Conservation (phyloP, 179 eudicot species). For the Monotropa hypopitys region DNA sequence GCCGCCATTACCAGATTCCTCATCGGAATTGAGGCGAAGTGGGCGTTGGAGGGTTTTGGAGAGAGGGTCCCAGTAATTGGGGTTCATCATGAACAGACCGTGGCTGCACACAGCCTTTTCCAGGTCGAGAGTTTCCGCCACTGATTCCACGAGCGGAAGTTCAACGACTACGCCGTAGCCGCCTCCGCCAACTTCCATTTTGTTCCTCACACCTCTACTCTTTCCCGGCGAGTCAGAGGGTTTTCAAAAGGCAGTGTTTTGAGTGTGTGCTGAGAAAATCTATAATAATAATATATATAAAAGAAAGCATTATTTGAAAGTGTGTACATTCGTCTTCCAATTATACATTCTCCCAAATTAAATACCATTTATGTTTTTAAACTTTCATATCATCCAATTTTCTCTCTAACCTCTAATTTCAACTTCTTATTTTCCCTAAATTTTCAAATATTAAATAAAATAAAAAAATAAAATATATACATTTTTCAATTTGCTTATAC, state of each 20-base stretch:
- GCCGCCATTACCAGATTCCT: not conserved
- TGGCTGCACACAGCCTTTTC: constrained; percentile 65
- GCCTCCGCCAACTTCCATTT: constrained; percentile 6
- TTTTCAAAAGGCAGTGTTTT: not conserved
- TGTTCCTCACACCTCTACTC: not conserved
- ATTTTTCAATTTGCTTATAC: too few relatives aligned
- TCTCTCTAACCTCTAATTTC: too few relatives aligned
- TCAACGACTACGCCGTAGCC: constrained; percentile 18
- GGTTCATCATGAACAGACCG: constrained; percentile 74
- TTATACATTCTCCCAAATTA: too few relatives aligned
- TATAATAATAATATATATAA: too few relatives aligned
- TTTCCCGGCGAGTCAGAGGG: not conserved
- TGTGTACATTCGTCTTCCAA: too few relatives aligned
- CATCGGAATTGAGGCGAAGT: constrained; percentile 25
- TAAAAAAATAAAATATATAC: too few relatives aligned
- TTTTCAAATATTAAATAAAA: too few relatives aligned
- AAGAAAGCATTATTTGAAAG: too few relatives aligned
- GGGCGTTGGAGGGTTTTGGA: constrained; percentile 58
- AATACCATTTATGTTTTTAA: too few relatives aligned
- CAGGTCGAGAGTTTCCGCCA: constrained; percentile 31
- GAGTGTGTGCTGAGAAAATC: not conserved
- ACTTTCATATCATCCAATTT: too few relatives aligned
- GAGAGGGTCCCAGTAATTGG: constrained; percentile 56
- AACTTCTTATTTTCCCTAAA: too few relatives aligned
- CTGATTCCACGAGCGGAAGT: constrained; percentile 22